A percentile compares a stretch with the other conserved stretches of the same genome.
phyloP scores from a whole-genome alignment of 129 eudicot genomes.

The Flaveria sonorensis region DNA sequence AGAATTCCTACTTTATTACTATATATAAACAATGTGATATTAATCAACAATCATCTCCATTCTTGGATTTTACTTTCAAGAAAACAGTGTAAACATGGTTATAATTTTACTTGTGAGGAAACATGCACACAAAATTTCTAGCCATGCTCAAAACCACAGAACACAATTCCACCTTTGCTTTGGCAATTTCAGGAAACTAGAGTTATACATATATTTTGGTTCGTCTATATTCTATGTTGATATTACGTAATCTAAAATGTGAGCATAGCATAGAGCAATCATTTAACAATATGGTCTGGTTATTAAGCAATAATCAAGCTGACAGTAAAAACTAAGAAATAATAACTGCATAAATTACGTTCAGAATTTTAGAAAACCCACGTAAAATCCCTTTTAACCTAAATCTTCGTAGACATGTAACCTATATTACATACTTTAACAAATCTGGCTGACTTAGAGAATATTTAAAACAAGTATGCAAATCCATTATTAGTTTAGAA shows the following conservation, averaged over 20 bases:
- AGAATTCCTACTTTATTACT: constrained; percentile 4
- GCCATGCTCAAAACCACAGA: constrained; percentile 1
- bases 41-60: constrained; percentile 20
- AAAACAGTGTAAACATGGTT: background rate
- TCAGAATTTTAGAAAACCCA: background rate
- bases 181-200: background rate
- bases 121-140: background rate
- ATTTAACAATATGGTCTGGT: background rate
- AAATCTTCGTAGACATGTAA: background rate
- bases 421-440: background rate
- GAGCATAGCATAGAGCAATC: constrained; percentile 1
- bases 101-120: constrained; percentile 14
- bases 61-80: constrained; percentile 7
- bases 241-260: background rate
- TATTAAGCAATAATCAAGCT: background rate
- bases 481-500: background rate
- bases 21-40: constrained; percentile 10
- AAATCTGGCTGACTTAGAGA: background rate
- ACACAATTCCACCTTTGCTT: background rate
- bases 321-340: background rate
- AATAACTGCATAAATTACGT: constrained; percentile 1
- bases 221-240: constrained; percentile 6
- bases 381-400: background rate
- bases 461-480: background rate
- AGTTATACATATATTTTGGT: background rate